Conservation (phyloP, 2,329 filamentous ascomycete species). For the Hymenoscyphus scutula region DNA sequence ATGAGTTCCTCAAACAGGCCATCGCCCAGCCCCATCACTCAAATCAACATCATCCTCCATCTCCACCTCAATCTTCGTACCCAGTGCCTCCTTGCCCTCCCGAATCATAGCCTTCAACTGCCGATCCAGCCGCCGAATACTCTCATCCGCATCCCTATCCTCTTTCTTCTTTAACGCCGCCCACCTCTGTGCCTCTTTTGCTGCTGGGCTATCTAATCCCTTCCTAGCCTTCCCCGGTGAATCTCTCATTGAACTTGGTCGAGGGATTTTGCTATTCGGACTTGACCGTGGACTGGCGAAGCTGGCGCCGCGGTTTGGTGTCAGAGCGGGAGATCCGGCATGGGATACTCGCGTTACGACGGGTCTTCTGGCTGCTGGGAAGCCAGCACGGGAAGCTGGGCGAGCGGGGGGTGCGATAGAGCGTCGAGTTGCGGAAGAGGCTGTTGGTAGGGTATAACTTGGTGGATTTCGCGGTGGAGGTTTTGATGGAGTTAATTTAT, state of each 20-base stretch:
- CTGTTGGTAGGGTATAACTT: slow-evolving; percentile 30
- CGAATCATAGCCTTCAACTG: slow-evolving; percentile 83
- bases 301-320: slow-evolving; percentile 48
- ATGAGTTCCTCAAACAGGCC: too few relatives aligned
- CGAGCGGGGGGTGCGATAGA: slow-evolving; percentile 16
- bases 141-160: slow-evolving; percentile 75
- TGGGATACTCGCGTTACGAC: slow-evolving; percentile 44
- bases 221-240: neutral
- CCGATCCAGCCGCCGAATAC: slow-evolving; percentile 75
- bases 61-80: slow-evolving; percentile 50
- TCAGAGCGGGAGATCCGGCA: slow-evolving; percentile 45
- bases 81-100: slow-evolving; percentile 83
- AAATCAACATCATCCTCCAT: slow-evolving; percentile 27
- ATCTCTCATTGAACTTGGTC: slow-evolving; percentile 15
- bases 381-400: slow-evolving; percentile 31
- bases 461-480: slow-evolving; percentile 19
- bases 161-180: slow-evolving; percentile 69
- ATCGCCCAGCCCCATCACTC: neutral
- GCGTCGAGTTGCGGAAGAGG: slow-evolving; percentile 27
- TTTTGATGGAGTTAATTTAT: slow-evolving; percentile 17
- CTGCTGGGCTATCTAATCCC: slow-evolving; percentile 34
- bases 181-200: slow-evolving; percentile 69
- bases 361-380: slow-evolving; percentile 23
- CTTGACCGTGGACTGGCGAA: slow-evolving; percentile 51
- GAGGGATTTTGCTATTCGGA: slow-evolving; percentile 26